Evolutionary conservation across 2,329 filamentous ascomycete genomes (phyloP).

Genomic region (Rhytidhysteron rufulum): DNA sequence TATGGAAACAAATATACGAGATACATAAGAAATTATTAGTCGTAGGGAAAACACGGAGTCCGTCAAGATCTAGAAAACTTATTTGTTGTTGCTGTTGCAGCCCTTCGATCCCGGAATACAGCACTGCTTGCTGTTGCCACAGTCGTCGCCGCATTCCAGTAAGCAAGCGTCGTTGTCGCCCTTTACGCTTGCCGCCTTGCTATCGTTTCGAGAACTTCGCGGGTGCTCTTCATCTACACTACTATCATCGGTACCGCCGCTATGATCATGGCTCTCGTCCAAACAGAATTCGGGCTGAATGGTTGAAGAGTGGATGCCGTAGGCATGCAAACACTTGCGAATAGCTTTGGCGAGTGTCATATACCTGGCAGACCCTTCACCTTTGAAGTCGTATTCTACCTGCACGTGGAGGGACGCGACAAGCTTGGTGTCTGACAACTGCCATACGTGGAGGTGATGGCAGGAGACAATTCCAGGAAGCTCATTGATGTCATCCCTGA

Average conservation of each 20-base stretch:
- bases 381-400: conserved; percentile 83
- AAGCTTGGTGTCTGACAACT: conserved; percentile 90
- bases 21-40: conserved; percentile 4
- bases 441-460: conserved; percentile 97
- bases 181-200: conserved; percentile 35
- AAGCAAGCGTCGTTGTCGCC: conserved; percentile 36
- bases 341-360: conserved; percentile 85
- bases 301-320: conserved; percentile 94
- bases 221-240: conserved; percentile 22
- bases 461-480: conserved; percentile 84
- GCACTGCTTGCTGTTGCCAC: conserved; percentile 39
- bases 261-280: conserved; percentile 42
- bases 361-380: conserved; percentile 72
- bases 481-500: conserved; percentile 83
- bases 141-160: conserved; percentile 42
- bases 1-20: conserved; percentile 1
- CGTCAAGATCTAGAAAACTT: too few relatives aligned
- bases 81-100: conserved; percentile 15
- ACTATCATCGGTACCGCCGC: conserved; percentile 27
- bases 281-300: conserved; percentile 84
- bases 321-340: conserved; percentile 84
- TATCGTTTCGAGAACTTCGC: conserved; percentile 14
- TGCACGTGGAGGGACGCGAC: conserved; percentile 93
- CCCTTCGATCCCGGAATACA: conserved; percentile 33
- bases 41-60: too few relatives aligned